These are phyloP conservation scores for Trametes sp. DNA, from an alignment of 1,284 basidiomycete genomes.

Conservation along the genomic window DNA sequence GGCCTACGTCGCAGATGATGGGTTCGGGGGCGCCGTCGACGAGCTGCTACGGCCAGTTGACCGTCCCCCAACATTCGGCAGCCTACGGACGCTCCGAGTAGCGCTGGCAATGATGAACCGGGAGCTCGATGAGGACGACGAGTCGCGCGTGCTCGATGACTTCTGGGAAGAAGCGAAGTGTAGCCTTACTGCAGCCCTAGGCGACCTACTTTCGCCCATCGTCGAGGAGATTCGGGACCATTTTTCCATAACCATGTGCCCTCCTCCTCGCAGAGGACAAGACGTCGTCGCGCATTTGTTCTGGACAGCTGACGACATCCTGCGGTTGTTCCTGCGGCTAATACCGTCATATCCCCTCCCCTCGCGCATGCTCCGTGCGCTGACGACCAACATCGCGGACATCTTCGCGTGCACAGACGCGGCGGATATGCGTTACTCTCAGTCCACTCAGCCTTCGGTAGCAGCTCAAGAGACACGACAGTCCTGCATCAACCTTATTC, in stretches of 20 bases:
- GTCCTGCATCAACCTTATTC: slow-evolving; percentile 58
- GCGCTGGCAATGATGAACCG: slow-evolving; percentile 62
- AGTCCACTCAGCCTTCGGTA: slow-evolving; percentile 47
- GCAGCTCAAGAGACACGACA: slow-evolving; percentile 55
- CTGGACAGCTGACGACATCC: slow-evolving; percentile 56
- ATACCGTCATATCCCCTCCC: slow-evolving; percentile 55
- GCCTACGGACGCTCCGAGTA: slow-evolving; percentile 65
- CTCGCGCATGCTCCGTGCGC: slow-evolving; percentile 52
- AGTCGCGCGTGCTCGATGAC: slow-evolving; percentile 59
- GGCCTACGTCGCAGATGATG: slow-evolving; percentile 70
- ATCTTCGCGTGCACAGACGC: slow-evolving; percentile 63
- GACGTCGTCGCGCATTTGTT: slow-evolving; percentile 61
- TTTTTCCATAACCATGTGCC: slow-evolving; percentile 48
- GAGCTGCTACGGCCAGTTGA: slow-evolving; percentile 60
- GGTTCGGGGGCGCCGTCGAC: slow-evolving; percentile 66
- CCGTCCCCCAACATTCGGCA: slow-evolving; percentile 56
- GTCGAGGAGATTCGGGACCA: slow-evolving; percentile 58
- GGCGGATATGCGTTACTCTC: slow-evolving; percentile 52
- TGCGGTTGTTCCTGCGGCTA: slow-evolving; percentile 59
- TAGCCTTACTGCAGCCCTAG: slow-evolving; percentile 61
- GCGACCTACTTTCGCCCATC: slow-evolving; percentile 57
- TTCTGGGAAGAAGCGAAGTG: slow-evolving; percentile 67
- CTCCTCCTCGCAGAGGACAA: slow-evolving; percentile 42
- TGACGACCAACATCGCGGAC: slow-evolving; percentile 56
- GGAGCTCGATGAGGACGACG: slow-evolving; percentile 59